Percentiles rank a stretch among this genome's conserved stretches.
Conservation (phyloP, 1,284 basidiomycete genomes). For the Polyporus tsugae region DNA sequence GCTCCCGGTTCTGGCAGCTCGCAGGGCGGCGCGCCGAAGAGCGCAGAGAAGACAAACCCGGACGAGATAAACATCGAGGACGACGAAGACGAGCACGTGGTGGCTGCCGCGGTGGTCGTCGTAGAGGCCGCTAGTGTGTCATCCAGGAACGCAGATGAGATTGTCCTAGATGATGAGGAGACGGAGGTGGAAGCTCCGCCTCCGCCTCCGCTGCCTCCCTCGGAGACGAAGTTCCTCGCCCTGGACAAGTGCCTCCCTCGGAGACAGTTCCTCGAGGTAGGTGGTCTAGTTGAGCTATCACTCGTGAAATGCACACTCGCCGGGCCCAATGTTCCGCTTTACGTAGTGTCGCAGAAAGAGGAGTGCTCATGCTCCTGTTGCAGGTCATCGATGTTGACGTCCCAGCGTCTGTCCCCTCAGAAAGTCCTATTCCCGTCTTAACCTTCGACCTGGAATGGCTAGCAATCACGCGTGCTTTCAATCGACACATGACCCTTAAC, state of each 20-base stretch:
- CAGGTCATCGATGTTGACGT: conserved; percentile 77
- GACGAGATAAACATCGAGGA: conserved; percentile 52
- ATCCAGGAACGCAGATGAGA: conserved; percentile 74
- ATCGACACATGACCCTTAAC: conserved; percentile 75
- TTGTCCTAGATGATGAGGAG: conserved; percentile 69
- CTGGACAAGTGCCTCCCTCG: conserved; percentile 91
- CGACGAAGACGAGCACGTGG: conserved; percentile 37
- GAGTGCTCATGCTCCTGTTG: background rate
- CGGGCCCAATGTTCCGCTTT: background rate
- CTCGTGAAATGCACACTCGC: background rate
- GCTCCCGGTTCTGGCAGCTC: conserved; percentile 7
- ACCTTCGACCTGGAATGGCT: conserved; percentile 93
- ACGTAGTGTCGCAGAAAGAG: background rate
- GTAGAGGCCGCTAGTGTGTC: background rate
- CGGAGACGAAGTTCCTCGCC: conserved; percentile 85
- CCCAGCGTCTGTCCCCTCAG: conserved; percentile 34
- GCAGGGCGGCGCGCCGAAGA: conserved; percentile 56
- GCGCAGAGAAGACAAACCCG: conserved; percentile 46
- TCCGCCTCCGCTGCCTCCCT: conserved; percentile 41
- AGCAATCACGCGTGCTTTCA: conserved; percentile 89
- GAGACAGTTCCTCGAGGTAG: conserved; percentile 87
- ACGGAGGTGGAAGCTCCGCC: conserved; percentile 50
- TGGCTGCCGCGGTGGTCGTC: background rate
- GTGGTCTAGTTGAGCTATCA: conserved; percentile 18
- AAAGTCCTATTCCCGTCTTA: conserved; percentile 39